Conservation (phyloP, 176 grass and related monocot species). For the Saccharum spontaneum region DNA sequence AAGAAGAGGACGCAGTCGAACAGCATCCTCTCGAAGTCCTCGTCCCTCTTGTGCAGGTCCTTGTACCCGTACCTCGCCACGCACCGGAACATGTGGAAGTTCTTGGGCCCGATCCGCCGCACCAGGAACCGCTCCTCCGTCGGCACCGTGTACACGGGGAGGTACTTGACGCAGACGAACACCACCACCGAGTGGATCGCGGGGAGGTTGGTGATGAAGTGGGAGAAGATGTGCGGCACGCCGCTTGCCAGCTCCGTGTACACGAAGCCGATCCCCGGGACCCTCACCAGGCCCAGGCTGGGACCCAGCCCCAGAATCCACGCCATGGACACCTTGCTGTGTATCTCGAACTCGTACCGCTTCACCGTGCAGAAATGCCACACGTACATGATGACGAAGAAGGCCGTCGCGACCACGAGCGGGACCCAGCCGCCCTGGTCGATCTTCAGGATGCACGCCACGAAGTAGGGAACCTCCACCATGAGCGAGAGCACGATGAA, state of each 20-base stretch:
- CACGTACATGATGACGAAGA: constrained; percentile 90
- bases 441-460: constrained; percentile 83
- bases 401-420: constrained; percentile 68
- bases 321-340: constrained; percentile 98
- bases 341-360: constrained; percentile 95
- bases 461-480: constrained; percentile 95
- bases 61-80: constrained; percentile 92
- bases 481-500: constrained; percentile 74
- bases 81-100: constrained; percentile 94
- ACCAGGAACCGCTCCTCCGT: constrained; percentile 86
- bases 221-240: constrained; percentile 90
- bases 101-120: constrained; percentile 82
- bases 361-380: constrained; percentile 95
- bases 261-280: constrained; percentile 93
- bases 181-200: constrained; percentile 93
- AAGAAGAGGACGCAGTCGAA: constrained; percentile 64
- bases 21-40: constrained; percentile 90
- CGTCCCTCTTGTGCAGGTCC: constrained; percentile 88
- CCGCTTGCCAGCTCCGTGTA: constrained; percentile 97
- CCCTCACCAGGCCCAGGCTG: constrained; percentile 86
- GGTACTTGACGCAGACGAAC: constrained; percentile 95
- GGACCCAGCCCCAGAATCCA: constrained; percentile 96
- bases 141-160: constrained; percentile 91
- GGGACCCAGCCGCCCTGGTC: constrained; percentile 96
- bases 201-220: constrained; percentile 97